These are phyloP conservation scores for Alliaria petiolata DNA, from an alignment of 345 rosid species.

Conservation along the genomic window DNA sequence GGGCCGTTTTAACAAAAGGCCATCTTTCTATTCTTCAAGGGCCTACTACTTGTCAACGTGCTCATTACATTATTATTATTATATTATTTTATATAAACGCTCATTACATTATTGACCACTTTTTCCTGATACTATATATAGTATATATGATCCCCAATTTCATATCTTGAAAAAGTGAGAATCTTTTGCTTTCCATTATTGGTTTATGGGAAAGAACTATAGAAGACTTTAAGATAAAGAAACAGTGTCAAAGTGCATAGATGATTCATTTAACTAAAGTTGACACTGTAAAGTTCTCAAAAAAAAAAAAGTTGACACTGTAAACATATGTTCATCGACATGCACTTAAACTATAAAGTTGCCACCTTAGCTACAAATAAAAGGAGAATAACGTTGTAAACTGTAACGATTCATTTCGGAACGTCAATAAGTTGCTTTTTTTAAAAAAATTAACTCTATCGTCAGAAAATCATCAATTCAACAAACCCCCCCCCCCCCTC, in stretches of 20 bases:
- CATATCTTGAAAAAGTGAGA: neutral
- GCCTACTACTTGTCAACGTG: constrained; percentile 2
- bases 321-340: constrained; percentile 4
- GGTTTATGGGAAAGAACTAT: neutral
- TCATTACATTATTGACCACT: neutral
- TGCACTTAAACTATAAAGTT: neutral
- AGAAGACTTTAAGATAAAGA: neutral
- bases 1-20: neutral
- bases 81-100: neutral
- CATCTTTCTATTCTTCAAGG: neutral
- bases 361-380: constrained; percentile 1
- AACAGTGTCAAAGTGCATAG: neutral
- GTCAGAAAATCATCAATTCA: neutral
- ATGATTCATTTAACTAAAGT: neutral
- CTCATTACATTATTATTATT: neutral
- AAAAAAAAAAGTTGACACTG: too few relatives aligned
- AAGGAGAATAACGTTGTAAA: neutral
- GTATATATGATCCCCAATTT: constrained; percentile 3
- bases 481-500: neutral
- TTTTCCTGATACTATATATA: neutral
- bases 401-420: neutral
- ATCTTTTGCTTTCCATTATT: neutral
- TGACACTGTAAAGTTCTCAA: too few relatives aligned
- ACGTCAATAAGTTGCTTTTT: too few relatives aligned
- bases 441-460: too few relatives aligned